Evolutionary conservation across 768 basidiomycete species (phyloP), one percentile per base, ranked within the genome.

Genomic region (Termitomyces sp.): DNA sequence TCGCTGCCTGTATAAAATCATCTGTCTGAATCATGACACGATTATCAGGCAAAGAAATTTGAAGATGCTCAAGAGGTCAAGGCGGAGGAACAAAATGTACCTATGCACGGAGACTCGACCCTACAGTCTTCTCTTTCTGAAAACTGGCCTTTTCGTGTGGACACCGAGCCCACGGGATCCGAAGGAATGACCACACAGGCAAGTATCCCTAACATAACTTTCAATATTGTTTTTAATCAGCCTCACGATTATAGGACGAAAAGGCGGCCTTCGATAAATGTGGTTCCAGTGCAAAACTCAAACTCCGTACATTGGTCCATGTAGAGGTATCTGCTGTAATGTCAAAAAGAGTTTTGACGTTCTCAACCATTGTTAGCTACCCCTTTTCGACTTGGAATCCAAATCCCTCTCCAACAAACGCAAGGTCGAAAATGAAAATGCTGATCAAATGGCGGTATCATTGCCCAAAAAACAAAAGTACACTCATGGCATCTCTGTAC

Each of bases 301-400:
- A 40, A n/a, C 18, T 32, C 20, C 32, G 38, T 7, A n/a, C 40
- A 9, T 51, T 58, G 15, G 9, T 51, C 11, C 45, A 59, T 48
- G 15, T 18, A n/a, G 57, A 64, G 46, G 63, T 61, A 48, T 44
- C 7, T 18, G 18, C n/a, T 22, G 6, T 35, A n/a, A 22, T 50
- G 12, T 15, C 7, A 6, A 35, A 4, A 12, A 46, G 9, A 55
- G 8, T 53, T 24, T 24, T 18, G 20, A 12, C 20, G 51, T 54
- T 15, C 33, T 39, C 9, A 45, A 35, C 11, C 42, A 28, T 53
- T 24, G 42, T 22, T 18, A 65, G 64, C 12, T 50, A 39, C 50
- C 58, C 12, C 20, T 57, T n/a, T 48, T 55, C 36, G 55, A 65
- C 7, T 62, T 60, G 11, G 38, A 56, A 38, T 48, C 40, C n/a